These are phyloP conservation scores for Plectranthus barbatus DNA, from an alignment of 257 asterid species.

Conservation along the genomic window DNA sequence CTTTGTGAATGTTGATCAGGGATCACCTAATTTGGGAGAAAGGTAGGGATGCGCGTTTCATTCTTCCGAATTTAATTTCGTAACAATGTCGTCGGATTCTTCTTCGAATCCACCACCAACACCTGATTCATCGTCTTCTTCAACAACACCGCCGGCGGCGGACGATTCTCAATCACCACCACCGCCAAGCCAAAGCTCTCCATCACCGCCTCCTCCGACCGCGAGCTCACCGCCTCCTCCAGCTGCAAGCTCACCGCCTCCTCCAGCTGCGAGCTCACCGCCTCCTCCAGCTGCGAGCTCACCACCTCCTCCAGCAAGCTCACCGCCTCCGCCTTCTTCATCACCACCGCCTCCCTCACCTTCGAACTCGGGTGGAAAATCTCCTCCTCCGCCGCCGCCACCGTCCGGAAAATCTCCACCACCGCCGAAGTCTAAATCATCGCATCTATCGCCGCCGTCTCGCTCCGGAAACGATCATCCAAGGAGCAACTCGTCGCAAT, in stretches of 20 bases:
- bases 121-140: slow-evolving; percentile 5
- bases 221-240: too few relatives aligned
- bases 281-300: too few relatives aligned
- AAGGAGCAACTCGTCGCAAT: background rate
- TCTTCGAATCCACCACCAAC: slow-evolving; percentile 9
- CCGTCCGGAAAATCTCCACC: too few relatives aligned
- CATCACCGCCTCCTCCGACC: background rate
- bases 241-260: too few relatives aligned
- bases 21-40: slow-evolving; percentile 34
- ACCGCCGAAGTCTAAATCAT: slow-evolving; percentile 10
- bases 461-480: slow-evolving; percentile 4
- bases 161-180: background rate
- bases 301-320: too few relatives aligned
- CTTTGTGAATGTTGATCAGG: slow-evolving; percentile 19
- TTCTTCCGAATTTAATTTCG: background rate
- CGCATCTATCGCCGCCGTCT: slow-evolving; percentile 25
- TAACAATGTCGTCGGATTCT: slow-evolving; percentile 12
- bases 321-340: slow-evolving; percentile 21
- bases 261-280: too few relatives aligned
- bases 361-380: slow-evolving; percentile 4
- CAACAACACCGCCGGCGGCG: slow-evolving; percentile 10
- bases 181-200: too few relatives aligned
- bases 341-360: slow-evolving; percentile 26
- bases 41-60: slow-evolving; percentile 37
- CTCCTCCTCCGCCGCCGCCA: slow-evolving; percentile 23